phyloP scores from a whole-genome alignment of 2,329 filamentous ascomycete species.

The Fusarium nisikadoi region DNA sequence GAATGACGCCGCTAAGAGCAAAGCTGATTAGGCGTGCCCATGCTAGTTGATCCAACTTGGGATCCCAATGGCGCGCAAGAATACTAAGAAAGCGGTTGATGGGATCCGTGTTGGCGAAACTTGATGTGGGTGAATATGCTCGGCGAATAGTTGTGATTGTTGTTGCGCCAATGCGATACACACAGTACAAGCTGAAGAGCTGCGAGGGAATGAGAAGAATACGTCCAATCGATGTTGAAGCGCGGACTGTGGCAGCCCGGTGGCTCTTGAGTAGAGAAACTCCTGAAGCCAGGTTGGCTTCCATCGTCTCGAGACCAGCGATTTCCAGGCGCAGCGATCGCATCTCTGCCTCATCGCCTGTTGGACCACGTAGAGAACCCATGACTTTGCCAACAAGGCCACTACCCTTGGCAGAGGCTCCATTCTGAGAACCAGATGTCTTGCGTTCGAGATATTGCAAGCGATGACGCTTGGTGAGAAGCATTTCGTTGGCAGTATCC shows the following conservation, averaged over 20 bases:
- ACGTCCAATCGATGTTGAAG: conserved; percentile 74
- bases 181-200: conserved; percentile 81
- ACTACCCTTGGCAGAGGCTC: conserved; percentile 37
- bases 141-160: conserved; percentile 74
- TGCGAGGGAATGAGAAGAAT: conserved; percentile 71
- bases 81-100: conserved; percentile 86
- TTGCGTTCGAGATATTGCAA: conserved; percentile 77
- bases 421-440: conserved; percentile 48
- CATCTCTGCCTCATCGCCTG: conserved; percentile 68
- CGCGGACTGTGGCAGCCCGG: conserved; percentile 71
- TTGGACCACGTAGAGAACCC: conserved; percentile 73
- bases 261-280: conserved; percentile 72
- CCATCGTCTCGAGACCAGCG: conserved; percentile 82
- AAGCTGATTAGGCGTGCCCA: conserved; percentile 91
- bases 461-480: conserved; percentile 77
- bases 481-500: conserved; percentile 82
- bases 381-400: conserved; percentile 81
- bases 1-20: conserved; percentile 82
- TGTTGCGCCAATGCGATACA: conserved; percentile 83
- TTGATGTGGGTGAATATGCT: conserved; percentile 51
- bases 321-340: conserved; percentile 78
- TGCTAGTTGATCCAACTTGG: conserved; percentile 80
- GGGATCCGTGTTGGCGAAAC: conserved; percentile 78
- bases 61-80: conserved; percentile 85
- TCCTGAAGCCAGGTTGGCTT: conserved; percentile 73